phyloP scores from a whole-genome alignment of 805 yeast genomes.

The Candida orba region DNA sequence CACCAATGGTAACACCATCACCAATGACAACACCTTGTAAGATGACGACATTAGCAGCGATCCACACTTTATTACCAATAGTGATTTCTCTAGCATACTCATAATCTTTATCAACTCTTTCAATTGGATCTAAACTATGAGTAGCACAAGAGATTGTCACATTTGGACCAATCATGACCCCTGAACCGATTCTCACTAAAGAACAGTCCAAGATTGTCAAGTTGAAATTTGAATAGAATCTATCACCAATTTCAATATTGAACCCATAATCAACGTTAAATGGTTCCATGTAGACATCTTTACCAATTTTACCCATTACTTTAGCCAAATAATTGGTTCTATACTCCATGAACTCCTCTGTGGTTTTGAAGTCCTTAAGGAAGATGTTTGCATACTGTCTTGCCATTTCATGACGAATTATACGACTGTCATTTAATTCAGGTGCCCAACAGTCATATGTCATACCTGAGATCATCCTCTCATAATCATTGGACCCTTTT shows the following conservation, averaged over 20 bases:
- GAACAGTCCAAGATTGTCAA: slow-evolving; percentile 49
- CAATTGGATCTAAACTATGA: slow-evolving; percentile 49
- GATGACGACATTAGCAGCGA: slow-evolving; percentile 48
- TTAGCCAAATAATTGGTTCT: slow-evolving; percentile 30
- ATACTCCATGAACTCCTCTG: slow-evolving; percentile 27
- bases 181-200: slow-evolving; percentile 51
- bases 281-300: slow-evolving; percentile 37
- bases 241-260: slow-evolving; percentile 50
- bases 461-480: slow-evolving; percentile 10
- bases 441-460: slow-evolving; percentile 8
- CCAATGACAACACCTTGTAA: slow-evolving; percentile 66
- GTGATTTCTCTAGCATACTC: slow-evolving; percentile 53
- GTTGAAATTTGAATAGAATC: slow-evolving; percentile 55
- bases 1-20: slow-evolving; percentile 53
- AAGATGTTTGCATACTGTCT: slow-evolving; percentile 22
- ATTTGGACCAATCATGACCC: slow-evolving; percentile 58
- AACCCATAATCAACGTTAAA: slow-evolving; percentile 60
- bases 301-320: slow-evolving; percentile 44
- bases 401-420: slow-evolving; percentile 22
- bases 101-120: slow-evolving; percentile 27
- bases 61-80: slow-evolving; percentile 64
- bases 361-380: slow-evolving; percentile 19
- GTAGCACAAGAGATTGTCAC: slow-evolving; percentile 54
- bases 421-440: slow-evolving; percentile 23
- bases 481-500: slow-evolving; percentile 11